Percentiles rank a stretch among this genome's conserved stretches.
Evolutionary conservation across 805 yeast genomes (phyloP).

Genomic region (Saccharomyces kudriavzevii): DNA sequence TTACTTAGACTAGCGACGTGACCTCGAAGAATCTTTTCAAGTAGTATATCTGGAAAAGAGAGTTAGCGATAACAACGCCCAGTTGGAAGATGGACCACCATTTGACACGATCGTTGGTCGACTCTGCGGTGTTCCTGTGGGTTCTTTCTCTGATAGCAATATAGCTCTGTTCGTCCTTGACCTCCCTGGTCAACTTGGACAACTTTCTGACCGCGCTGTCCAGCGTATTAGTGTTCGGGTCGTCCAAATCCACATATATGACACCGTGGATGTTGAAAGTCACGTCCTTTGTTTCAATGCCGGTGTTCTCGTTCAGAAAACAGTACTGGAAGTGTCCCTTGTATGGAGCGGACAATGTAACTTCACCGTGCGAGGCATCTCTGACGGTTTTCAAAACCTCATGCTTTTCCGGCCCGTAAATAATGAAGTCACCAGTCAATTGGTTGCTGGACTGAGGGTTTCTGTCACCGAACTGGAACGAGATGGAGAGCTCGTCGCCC

Average conservation of each 20-base stretch:
- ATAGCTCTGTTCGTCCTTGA: conserved; percentile 84
- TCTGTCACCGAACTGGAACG: conserved; percentile 91
- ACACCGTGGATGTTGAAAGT: conserved; percentile 94
- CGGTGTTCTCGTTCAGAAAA: conserved; percentile 78
- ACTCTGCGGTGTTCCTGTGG: conserved; percentile 97
- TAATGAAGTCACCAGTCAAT: conserved; percentile 58
- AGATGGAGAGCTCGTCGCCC: conserved; percentile 79
- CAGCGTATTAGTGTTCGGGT: conserved; percentile 66
- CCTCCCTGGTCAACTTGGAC: conserved; percentile 69
- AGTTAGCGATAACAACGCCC: conserved; percentile 74
- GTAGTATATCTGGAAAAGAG: conserved; percentile 88
- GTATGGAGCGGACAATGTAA: conserved; percentile 52
- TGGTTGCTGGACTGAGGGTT: conserved; percentile 64
- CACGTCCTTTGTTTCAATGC: conserved; percentile 74
- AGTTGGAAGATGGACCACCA: conserved; percentile 97
- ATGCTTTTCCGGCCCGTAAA: conserved; percentile 35
- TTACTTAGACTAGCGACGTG: conserved; percentile 63
- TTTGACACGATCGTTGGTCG: conserved; percentile 91
- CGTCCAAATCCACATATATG: conserved; percentile 71
- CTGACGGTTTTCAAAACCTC: conserved; percentile 41
- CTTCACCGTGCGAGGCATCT: conserved; percentile 75
- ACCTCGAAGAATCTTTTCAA: conserved; percentile 94
- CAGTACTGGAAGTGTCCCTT: conserved; percentile 80
- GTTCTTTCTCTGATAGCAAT: conserved; percentile 93
- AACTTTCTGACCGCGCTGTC: conserved; percentile 77